Base-by-base conservation (phyloP, 176 grass and related monocot species). In the Carex littledalei region DNA sequence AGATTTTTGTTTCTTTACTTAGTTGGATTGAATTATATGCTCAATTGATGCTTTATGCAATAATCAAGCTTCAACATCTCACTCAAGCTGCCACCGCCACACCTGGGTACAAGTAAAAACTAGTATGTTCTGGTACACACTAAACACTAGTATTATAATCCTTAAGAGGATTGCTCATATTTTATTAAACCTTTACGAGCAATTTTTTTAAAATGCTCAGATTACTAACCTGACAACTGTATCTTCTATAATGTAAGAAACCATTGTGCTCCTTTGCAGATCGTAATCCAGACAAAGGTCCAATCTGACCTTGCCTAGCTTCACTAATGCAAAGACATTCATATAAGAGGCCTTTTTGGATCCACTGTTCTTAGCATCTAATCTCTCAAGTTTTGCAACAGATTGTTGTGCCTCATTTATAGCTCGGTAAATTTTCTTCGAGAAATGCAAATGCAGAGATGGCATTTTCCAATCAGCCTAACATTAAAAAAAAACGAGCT, bases 201-300 rank as follows among this genome's bases (percentile, higher is more conserved):
- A 77, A 67, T 9, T 50, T 83, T 32, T 65, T 52, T 20, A 53
- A 83, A 83, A 67, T 83, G 59, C 41, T 12, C 31, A 80, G 31
- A 63, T 75, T 35, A 88, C 81, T 71, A 67, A 93, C 94, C 92
- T 98, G 86, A 88, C 82, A 35, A 86, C 57, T 62, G 86, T 80
- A 86, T 92, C 84, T 78, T 87, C 81, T 70, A 87, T 59, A 41
- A 73, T 76, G 87, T 94, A 78, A 62, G 90, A 90, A 29, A 98
- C 37, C 66, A 70, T 47, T 84, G 85, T 70, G 83, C 41, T 86
- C 87, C 62, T 86, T 45, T 90, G 52, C 41, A 59, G 66, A 87
- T 91, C 74, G 63, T 87, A 90, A 84, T 90, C 89, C 89, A 98
- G 89, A 50, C 85, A 82, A 93, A 98, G 15, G 63, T 87, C 75